Conservation (phyloP, 768 basidiomycete species). For the Myochromella boudieri region DNA sequence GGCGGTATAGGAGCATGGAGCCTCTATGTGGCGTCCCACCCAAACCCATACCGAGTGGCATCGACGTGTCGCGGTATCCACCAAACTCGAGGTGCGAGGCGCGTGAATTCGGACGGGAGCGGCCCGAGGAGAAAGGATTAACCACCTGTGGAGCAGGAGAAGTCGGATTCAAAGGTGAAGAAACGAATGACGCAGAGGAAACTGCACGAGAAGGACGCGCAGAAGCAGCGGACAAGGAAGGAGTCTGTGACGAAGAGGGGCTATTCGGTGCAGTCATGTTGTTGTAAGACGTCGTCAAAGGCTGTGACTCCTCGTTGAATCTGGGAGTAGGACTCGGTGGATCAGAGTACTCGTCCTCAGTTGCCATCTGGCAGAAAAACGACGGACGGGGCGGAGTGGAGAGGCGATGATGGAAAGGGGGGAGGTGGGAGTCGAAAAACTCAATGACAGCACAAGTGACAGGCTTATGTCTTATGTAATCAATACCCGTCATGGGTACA, state of each 20-base stretch:
- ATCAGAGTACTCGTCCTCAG: slow-evolving; percentile 3
- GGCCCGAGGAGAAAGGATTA: slow-evolving; percentile 16
- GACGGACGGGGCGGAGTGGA: no score
- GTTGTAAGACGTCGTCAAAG: neutral
- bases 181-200: slow-evolving; percentile 9
- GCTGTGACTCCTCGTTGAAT: neutral
- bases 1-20: slow-evolving; percentile 26
- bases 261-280: neutral
- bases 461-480: no score
- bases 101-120: slow-evolving; percentile 14
- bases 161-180: slow-evolving; percentile 18
- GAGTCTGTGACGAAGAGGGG: neutral
- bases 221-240: neutral
- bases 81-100: slow-evolving; percentile 14
- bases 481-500: no score
- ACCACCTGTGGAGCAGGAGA: slow-evolving; percentile 8
- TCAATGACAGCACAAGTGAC: no score
- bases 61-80: slow-evolving; percentile 7
- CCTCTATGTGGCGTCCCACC: slow-evolving; percentile 14
- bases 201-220: neutral
- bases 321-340: slow-evolving; percentile 1
- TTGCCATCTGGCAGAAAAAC: no score
- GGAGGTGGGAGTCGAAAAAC: no score
- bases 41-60: neutral
- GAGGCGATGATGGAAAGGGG: no score